Percentiles rank a stretch among this genome's conserved stretches.
Evolutionary conservation across 768 basidiomycete genomes (phyloP).

Genomic region (Cyathus striatus): DNA sequence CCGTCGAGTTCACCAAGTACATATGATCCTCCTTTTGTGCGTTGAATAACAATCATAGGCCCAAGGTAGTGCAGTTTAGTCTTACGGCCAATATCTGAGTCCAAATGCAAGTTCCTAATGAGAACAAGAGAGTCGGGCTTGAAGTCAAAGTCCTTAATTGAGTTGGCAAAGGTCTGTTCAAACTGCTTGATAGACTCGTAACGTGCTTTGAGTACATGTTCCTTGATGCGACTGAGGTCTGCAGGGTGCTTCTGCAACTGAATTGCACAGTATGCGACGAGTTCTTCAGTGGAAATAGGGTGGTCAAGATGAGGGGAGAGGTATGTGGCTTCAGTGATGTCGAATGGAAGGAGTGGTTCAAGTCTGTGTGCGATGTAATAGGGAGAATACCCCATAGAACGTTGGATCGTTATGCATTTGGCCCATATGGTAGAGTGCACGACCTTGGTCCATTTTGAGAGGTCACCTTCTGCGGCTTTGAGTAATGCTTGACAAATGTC

Average conservation of each 20-base stretch:
- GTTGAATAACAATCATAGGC: constrained; percentile 24
- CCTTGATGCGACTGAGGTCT: constrained; percentile 13
- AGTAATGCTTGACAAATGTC: constrained; percentile 15
- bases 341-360: constrained; percentile 26
- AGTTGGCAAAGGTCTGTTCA: constrained; percentile 10
- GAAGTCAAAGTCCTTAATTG: constrained; percentile 16
- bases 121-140: constrained; percentile 25
- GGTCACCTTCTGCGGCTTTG: constrained; percentile 13
- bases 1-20: constrained; percentile 25
- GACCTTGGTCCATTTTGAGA: constrained; percentile 22
- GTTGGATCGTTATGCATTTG: constrained; percentile 21
- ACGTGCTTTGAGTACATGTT: constrained; percentile 9
- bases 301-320: constrained; percentile 2
- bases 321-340: constrained; percentile 15
- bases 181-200: constrained; percentile 16
- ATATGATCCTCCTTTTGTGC: constrained; percentile 22
- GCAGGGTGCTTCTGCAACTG: constrained; percentile 18
- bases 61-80: constrained; percentile 28
- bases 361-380: constrained; percentile 25
- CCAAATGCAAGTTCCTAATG: constrained; percentile 23
- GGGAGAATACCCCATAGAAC: constrained; percentile 25
- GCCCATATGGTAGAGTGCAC: constrained; percentile 23
- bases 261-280: constrained; percentile 13
- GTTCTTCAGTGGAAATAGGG: constrained; percentile 9
- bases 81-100: constrained; percentile 22